Evolutionary conservation across 306 rosid genomes (phyloP), one percentile per base, ranked within the genome.

Genomic region (Pachyrhizus erosus): DNA sequence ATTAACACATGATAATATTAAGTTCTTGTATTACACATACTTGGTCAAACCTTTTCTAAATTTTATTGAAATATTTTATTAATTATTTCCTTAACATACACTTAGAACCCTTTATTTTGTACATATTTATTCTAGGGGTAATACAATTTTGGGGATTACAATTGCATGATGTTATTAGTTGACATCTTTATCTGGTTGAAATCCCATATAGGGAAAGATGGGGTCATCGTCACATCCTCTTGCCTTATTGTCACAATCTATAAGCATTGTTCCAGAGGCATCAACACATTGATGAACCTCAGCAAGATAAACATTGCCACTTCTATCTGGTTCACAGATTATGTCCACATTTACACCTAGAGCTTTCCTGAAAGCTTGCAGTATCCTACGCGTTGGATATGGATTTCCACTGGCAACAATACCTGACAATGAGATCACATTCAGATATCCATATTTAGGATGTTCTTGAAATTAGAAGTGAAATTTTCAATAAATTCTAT

Each of bases 121-220:
- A 58, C 11, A 55, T 20, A 58, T 24, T 58, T 58, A 5, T 23
- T 58, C 1, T 58, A 5, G 65, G 31, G 33, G 17, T 55, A 23
- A 58, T 58, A 24, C 34, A 58, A 23, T 51, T 15, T 48, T 15
- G 64, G 31, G 9, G 64, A 57, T 34, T 64, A 24, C 10, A 2
- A 14, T 7, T 31, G 24, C 48, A n/a, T 6, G 70, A 5, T 14
- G 24, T 37, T 18, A 37, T 67, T 24, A 24, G 0, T 24, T 24
- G 8, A n/a, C 34, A 2, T 58, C 29, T 10, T 24, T 12, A 58
- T 58, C 49, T 1, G 48, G 31, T 37, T 37, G 27, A 26, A 34
- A 67, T 18, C 73, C 73, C 73, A 20, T 18, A 37, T 67, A 37
- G 54, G 76, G 76, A 70, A 11, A 70, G 7, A 70, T 45, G 58